These are phyloP conservation scores for Kalmanozyma brasiliensis DNA, from an alignment of 1,284 basidiomycete genomes.

Conservation along the genomic window DNA sequence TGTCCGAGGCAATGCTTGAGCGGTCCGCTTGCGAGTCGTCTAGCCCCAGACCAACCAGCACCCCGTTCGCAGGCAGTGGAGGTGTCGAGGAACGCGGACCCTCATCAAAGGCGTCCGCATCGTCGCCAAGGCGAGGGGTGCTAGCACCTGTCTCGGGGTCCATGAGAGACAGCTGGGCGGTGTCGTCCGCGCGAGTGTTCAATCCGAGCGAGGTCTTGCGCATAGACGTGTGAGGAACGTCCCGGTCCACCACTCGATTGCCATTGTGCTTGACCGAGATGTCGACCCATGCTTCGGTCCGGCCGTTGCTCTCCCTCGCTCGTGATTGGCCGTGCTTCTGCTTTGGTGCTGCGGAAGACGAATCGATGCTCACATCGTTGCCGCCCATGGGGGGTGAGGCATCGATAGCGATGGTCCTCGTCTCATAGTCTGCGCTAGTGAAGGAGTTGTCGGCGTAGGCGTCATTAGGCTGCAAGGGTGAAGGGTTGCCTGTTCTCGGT, in stretches of 20 bases:
- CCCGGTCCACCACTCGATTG: slow-evolving; percentile 45
- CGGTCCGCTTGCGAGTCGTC: not conserved
- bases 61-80: slow-evolving; percentile 6
- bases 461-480: slow-evolving; percentile 18
- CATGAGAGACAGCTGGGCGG: slow-evolving; percentile 13
- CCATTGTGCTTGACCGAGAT: slow-evolving; percentile 45
- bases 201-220: slow-evolving; percentile 15
- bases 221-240: slow-evolving; percentile 11
- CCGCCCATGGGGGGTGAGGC: slow-evolving; percentile 1
- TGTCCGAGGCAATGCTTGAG: slow-evolving; percentile 2
- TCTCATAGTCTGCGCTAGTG: slow-evolving; percentile 57
- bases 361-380: slow-evolving; percentile 11
- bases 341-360: slow-evolving; percentile 1
- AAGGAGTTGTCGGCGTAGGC: slow-evolving; percentile 37
- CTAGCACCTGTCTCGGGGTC: slow-evolving; percentile 5
- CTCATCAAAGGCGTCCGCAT: not conserved
- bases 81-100: slow-evolving; percentile 34
- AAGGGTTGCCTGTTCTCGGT: not conserved
- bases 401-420: slow-evolving; percentile 42
- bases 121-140: slow-evolving; percentile 12
- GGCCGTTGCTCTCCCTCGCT: slow-evolving; percentile 17
- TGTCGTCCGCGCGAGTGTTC: slow-evolving; percentile 8
- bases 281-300: slow-evolving; percentile 58
- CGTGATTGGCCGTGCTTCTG: slow-evolving; percentile 3
- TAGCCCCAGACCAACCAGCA: no score